phyloP scores from a whole-genome alignment of 441 rosid genomes.

The Rhodomyrtus psidioides region DNA sequence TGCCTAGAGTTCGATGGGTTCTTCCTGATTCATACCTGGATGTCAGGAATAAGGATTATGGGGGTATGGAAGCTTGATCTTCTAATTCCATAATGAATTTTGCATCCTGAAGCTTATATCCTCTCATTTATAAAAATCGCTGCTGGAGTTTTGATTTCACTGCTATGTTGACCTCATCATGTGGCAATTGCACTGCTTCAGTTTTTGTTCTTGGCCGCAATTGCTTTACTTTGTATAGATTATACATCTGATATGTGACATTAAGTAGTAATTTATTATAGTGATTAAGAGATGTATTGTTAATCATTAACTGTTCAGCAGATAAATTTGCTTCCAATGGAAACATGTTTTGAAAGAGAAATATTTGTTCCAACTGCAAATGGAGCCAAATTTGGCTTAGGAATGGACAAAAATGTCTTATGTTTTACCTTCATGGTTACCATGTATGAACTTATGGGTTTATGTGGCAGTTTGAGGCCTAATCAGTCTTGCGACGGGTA shows the following conservation, averaged over 20 bases:
- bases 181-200: not conserved
- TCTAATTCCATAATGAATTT: not conserved
- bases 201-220: not conserved
- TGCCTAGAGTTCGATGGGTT: constrained; percentile 79
- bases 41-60: constrained; percentile 77
- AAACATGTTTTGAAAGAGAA: not conserved
- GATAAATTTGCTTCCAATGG: not conserved
- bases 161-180: not conserved
- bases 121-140: not conserved
- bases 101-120: not conserved
- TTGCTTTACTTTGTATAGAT: not conserved
- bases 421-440: not conserved
- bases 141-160: not conserved
- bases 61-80: constrained; percentile 36
- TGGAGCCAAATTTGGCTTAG: not conserved
- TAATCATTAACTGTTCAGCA: not conserved
- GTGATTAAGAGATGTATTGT: not conserved
- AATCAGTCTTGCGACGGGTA: not conserved
- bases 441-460: not conserved
- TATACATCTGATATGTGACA: not conserved
- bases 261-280: too few relatives aligned
- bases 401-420: not conserved
- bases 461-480: not conserved
- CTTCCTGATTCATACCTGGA: constrained; percentile 88
- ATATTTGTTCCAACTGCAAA: not conserved